Percentiles rank a stretch among this genome's conserved stretches.
phyloP scores from a whole-genome alignment of 2,329 filamentous ascomycete genomes.

The Onygenales sp. region DNA sequence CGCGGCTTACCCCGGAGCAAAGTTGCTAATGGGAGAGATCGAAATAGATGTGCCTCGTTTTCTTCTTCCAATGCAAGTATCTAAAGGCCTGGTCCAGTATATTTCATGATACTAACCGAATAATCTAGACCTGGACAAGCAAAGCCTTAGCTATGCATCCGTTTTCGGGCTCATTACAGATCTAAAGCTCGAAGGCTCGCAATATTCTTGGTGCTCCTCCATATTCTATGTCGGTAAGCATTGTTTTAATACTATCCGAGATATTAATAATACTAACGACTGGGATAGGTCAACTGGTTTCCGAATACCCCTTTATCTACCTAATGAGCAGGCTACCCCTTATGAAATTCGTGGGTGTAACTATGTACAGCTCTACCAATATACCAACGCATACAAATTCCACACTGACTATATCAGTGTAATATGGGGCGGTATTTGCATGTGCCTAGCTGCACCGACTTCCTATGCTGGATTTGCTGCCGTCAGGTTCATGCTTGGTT shows the following conservation, averaged over 20 bases:
- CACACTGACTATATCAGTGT: slow-evolving; percentile 18
- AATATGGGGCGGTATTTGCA: slow-evolving; percentile 36
- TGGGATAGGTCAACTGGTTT: slow-evolving; percentile 31
- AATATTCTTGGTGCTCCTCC: background rate
- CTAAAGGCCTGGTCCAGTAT: background rate
- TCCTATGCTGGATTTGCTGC: slow-evolving; percentile 32
- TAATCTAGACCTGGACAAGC: background rate
- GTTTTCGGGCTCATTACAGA: background rate
- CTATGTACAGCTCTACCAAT: slow-evolving; percentile 26
- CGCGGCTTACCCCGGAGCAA: too few species aligned
- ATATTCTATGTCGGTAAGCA: background rate
- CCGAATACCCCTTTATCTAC: slow-evolving; percentile 43
- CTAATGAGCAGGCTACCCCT: slow-evolving; percentile 42
- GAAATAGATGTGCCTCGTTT: background rate
- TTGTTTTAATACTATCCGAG: background rate
- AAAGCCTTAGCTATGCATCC: background rate
- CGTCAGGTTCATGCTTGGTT: slow-evolving; percentile 35
- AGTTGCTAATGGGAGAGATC: too few species aligned
- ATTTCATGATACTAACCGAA: background rate
- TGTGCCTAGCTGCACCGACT: slow-evolving; percentile 35
- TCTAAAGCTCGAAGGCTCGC: background rate
- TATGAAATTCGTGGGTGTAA: slow-evolving; percentile 40
- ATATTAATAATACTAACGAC: background rate
- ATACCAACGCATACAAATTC: background rate
- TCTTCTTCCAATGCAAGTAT: background rate